phyloP scores from a whole-genome alignment of 371 early-diverging fungal species.

The Mortierella sp. region DNA sequence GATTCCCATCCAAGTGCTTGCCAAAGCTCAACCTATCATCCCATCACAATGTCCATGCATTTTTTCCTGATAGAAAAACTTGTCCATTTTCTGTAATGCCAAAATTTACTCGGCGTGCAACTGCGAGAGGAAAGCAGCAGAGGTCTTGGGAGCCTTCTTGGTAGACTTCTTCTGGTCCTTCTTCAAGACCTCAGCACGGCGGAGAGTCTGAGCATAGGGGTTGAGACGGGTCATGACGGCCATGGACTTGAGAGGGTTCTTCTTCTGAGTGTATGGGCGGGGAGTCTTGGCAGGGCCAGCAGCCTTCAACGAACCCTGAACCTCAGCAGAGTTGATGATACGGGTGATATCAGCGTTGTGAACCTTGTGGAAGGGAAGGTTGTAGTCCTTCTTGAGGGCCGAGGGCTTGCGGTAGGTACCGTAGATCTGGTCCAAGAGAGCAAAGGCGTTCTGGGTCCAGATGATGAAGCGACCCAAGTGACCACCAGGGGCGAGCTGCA shows the following conservation, averaged over 20 bases:
- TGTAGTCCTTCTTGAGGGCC: slow-evolving; percentile 94
- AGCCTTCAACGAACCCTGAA: slow-evolving; percentile 94
- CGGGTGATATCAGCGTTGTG: slow-evolving; percentile 96
- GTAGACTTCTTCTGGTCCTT: slow-evolving; percentile 62
- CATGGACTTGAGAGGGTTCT: slow-evolving; percentile 97
- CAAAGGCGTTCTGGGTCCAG: slow-evolving; percentile 99
- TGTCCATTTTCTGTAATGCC: no score
- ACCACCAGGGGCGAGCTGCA: slow-evolving; percentile 99
- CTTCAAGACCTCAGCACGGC: slow-evolving; percentile 87
- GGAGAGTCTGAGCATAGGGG: slow-evolving; percentile 94
- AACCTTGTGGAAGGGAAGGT: slow-evolving; percentile 90
- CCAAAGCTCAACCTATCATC: no score
- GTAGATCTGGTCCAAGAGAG: slow-evolving; percentile 94
- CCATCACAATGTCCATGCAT: no score
- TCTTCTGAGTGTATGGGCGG: slow-evolving; percentile 94
- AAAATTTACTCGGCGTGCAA: slow-evolving; percentile 49
- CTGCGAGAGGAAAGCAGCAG: slow-evolving; percentile 57
- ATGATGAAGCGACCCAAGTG: slow-evolving; percentile 99
- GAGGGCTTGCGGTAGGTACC: slow-evolving; percentile 89
- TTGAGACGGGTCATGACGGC: slow-evolving; percentile 95
- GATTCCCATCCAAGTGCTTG: no score
- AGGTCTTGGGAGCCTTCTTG: slow-evolving; percentile 75
- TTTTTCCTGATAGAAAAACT: no score
- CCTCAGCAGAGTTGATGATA: slow-evolving; percentile 98
- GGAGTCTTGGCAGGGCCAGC: slow-evolving; percentile 84